phyloP scores from a whole-genome alignment of 2,329 filamentous ascomycete species.

The Pseudopyricularia cyperi region DNA sequence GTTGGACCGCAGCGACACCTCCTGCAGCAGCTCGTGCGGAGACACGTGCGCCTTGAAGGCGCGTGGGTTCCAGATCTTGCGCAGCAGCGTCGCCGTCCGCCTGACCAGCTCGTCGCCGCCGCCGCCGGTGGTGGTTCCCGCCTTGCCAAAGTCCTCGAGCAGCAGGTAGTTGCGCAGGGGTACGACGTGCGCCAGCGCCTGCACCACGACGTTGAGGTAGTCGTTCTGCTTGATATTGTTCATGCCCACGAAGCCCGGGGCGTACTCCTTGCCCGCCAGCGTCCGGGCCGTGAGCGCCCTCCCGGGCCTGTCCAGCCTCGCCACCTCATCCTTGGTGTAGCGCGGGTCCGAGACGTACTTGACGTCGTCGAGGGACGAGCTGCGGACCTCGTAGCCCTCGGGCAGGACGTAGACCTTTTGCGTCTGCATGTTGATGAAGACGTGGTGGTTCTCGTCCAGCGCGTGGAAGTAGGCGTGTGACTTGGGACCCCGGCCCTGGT shows the following conservation, averaged over 20 bases:
- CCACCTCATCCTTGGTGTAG: slow-evolving; percentile 69
- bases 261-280: slow-evolving; percentile 71
- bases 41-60: slow-evolving; percentile 96
- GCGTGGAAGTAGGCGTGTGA: slow-evolving; percentile 97
- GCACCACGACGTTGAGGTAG: slow-evolving; percentile 91
- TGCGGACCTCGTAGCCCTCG: slow-evolving; percentile 93
- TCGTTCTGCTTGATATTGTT: slow-evolving; percentile 99
- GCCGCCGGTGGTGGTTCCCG: not conserved
- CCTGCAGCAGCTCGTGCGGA: slow-evolving; percentile 91
- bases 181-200: slow-evolving; percentile 78
- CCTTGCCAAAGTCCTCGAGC: slow-evolving; percentile 56
- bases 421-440: slow-evolving; percentile 94
- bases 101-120: slow-evolving; percentile 60
- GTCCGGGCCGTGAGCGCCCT: slow-evolving; percentile 52
- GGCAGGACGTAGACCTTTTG: slow-evolving; percentile 86
- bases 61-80: slow-evolving; percentile 95
- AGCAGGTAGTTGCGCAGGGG: slow-evolving; percentile 88
- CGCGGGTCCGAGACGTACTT: slow-evolving; percentile 93
- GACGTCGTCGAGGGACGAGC: slow-evolving; percentile 91
- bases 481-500: slow-evolving; percentile 82
- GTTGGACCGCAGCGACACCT: slow-evolving; percentile 77
- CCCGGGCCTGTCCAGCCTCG: slow-evolving; percentile 55
- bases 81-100: slow-evolving; percentile 76
- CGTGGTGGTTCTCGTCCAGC: slow-evolving; percentile 88
- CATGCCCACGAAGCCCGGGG: slow-evolving; percentile 92